A percentile compares a stretch with the other conserved stretches of the same genome.
These are phyloP conservation scores for Russula earlei DNA, from an alignment of 768 basidiomycete species.

Conservation along the genomic window DNA sequence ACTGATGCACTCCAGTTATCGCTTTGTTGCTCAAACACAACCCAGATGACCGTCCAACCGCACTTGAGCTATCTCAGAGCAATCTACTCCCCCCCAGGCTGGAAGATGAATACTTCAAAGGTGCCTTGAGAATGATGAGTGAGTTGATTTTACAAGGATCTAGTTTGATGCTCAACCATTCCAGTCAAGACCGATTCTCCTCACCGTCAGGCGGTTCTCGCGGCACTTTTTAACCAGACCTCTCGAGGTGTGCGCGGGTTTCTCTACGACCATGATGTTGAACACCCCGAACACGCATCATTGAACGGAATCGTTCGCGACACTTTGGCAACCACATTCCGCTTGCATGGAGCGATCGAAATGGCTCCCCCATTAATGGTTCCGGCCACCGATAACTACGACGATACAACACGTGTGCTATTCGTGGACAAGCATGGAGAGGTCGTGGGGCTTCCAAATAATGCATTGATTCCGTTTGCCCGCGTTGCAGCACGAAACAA, in stretches of 20 bases:
- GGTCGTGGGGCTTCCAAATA: slow-evolving; percentile 61
- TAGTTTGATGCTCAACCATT: background rate
- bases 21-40: slow-evolving; percentile 75
- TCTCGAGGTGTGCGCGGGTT: slow-evolving; percentile 54
- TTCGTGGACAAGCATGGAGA: slow-evolving; percentile 79
- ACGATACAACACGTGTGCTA: slow-evolving; percentile 55
- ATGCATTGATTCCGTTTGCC: slow-evolving; percentile 70
- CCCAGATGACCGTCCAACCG: slow-evolving; percentile 66
- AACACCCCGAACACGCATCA: slow-evolving; percentile 58
- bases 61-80: slow-evolving; percentile 76
- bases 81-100: slow-evolving; percentile 63
- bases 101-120: slow-evolving; percentile 82
- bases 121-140: slow-evolving; percentile 70
- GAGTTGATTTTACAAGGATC: slow-evolving; percentile 21
- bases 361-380: slow-evolving; percentile 80
- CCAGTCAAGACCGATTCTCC: slow-evolving; percentile 72
- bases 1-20: slow-evolving; percentile 45
- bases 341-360: slow-evolving; percentile 83
- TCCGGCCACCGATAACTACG: slow-evolving; percentile 54
- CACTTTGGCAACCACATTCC: slow-evolving; percentile 66
- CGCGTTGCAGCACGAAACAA: slow-evolving; percentile 64
- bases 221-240: slow-evolving; percentile 68
- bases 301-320: slow-evolving; percentile 72
- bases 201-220: slow-evolving; percentile 69
- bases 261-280: slow-evolving; percentile 65